Conservation (phyloP, 2,329 filamentous ascomycete species). For the Paecilomyces fulvus region DNA sequence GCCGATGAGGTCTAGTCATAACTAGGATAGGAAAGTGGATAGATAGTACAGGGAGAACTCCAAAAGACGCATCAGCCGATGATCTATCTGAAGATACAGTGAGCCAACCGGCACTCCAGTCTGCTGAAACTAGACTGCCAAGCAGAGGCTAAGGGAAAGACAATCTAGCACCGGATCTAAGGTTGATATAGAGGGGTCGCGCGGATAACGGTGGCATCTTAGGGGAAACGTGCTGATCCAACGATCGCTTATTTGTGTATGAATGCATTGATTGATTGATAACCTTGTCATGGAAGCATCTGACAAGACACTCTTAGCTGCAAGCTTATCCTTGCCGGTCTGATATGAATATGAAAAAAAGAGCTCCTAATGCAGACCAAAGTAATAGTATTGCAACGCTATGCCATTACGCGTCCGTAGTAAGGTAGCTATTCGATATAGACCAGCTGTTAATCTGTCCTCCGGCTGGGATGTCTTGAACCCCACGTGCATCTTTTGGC, state of each 20-base stretch:
- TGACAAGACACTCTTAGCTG: not conserved
- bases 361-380: too few relatives aligned
- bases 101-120: not conserved
- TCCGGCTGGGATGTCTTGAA: not conserved
- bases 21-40: not conserved
- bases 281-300: not conserved
- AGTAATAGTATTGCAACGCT: too few relatives aligned
- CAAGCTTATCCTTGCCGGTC: not conserved
- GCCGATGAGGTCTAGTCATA: not conserved
- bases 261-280: not conserved
- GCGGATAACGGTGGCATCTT: not conserved
- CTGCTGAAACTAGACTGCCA: slow-evolving; percentile 4
- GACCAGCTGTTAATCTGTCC: too few relatives aligned
- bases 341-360: not conserved
- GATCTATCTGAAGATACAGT: not conserved
- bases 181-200: not conserved
- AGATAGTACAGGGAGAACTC: not conserved
- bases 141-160: slow-evolving; percentile 12
- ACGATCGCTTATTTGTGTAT: not conserved
- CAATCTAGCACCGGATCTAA: not conserved
- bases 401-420: too few relatives aligned
- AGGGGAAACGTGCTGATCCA: not conserved
- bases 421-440: too few relatives aligned
- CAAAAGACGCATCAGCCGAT: not conserved
- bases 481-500: not conserved